Evolutionary conservation across 2,329 filamentous ascomycete genomes (phyloP), one percentile per base, ranked within the genome.

Genomic region (Aspergillus ruber): DNA sequence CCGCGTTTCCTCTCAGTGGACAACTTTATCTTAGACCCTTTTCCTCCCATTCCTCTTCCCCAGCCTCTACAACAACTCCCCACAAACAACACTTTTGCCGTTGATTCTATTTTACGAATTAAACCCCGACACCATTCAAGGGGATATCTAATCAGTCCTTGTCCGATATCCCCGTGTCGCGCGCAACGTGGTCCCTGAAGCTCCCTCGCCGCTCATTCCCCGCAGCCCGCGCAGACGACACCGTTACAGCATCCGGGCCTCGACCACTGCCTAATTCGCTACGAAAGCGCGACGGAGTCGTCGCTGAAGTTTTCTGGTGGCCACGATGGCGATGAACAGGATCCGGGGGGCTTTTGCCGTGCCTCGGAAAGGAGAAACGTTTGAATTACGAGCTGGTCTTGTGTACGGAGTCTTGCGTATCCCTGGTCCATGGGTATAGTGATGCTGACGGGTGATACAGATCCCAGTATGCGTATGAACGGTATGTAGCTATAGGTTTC

Each of bases 401-500:
- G 93, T 84, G 74, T 81, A 79, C 55, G 72, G 44, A 49, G 18
- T 50, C 52, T 62, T 49, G 48, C 48, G 44, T 43, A 44, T 46
- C 43, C 39, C 43, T 32, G 46, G 27, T 36, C 42, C 46, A 44
- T 35, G 27, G 10, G 29, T 46, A 50, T 36, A 54, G 61, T 67
- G 50, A 67, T 65, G 54, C 64, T 72, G 58, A 71, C 63, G 6
- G 21, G 49, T 47, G 43, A 45, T 45, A 52, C 56, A 80, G 94
- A 55, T 98, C 93, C 55, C 93, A 98, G 75, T 98, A 97, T 85
- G 93, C 93, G 51, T 96, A 94, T 74, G 93, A 98, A 81, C 85
- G 82, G 79, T 82, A 70, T 57, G 59, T 8, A 39, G 17, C 36
- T 39, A 39, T 20, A 18, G 10, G 10, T 39, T 12, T 13, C 36